These are phyloP conservation scores for Cladosporium halotolerans DNA, from an alignment of 2,329 filamentous ascomycete species.

Conservation along the genomic window DNA sequence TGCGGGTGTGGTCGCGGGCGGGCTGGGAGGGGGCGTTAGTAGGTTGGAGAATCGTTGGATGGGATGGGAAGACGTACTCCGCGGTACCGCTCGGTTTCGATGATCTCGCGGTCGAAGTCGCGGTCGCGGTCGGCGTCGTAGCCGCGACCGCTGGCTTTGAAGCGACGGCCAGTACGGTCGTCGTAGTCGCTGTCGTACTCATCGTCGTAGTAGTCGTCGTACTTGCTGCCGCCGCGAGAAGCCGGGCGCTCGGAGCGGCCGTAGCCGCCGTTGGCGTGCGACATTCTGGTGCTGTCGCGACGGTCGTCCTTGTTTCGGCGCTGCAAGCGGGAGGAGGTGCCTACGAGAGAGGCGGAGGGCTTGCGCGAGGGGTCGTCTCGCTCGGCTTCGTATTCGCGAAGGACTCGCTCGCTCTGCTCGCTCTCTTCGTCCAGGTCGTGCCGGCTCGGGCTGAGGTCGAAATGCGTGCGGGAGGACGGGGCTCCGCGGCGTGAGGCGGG, in stretches of 20 bases:
- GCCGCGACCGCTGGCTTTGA: constrained; percentile 16
- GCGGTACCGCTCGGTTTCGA: constrained; percentile 27
- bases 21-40: constrained; percentile 20
- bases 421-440: constrained; percentile 20
- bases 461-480: neutral
- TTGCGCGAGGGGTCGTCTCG: constrained; percentile 25
- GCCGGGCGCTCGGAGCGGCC: constrained; percentile 24
- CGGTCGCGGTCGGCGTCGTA: constrained; percentile 19
- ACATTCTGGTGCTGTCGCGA: constrained; percentile 21
- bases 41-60: neutral
- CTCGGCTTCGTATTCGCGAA: constrained; percentile 26
- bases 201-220: constrained; percentile 12
- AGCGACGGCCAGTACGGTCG: constrained; percentile 10
- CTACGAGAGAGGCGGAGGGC: constrained; percentile 12
- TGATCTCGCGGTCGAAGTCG: constrained; percentile 26
- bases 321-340: neutral
- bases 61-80: constrained; percentile 20
- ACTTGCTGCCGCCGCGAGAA: neutral
- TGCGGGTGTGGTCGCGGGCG: constrained; percentile 18
- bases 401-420: constrained; percentile 19
- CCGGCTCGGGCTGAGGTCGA: constrained; percentile 5
- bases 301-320: constrained; percentile 11
- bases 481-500: constrained; percentile 6
- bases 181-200: constrained; percentile 14
- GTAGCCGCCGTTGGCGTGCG: constrained; percentile 23